These are phyloP conservation scores for Neonectria faginata DNA, from an alignment of 2,329 filamentous ascomycete genomes.

Conservation along the genomic window DNA sequence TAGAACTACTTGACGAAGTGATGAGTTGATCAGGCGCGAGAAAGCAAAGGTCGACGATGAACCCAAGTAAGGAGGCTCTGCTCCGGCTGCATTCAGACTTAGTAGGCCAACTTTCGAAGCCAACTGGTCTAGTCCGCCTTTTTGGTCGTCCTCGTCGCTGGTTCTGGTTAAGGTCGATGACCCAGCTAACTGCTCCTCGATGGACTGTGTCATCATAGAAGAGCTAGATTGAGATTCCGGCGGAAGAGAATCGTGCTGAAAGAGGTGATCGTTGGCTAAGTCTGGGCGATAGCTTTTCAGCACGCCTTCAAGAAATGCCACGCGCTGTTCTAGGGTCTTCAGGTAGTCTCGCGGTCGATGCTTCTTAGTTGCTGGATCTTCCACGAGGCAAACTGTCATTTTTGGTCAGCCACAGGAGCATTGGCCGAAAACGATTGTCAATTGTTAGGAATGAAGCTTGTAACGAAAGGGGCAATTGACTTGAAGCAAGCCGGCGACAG, in stretches of 20 bases:
- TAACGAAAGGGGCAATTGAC: not conserved
- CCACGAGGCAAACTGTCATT: constrained; percentile 35
- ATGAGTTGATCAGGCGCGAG: constrained; percentile 39
- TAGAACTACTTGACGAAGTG: constrained; percentile 19
- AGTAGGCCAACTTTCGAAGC: constrained; percentile 38
- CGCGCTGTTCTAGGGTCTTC: constrained; percentile 44
- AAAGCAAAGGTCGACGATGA: constrained; percentile 48
- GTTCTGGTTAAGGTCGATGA: not conserved
- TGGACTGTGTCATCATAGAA: not conserved
- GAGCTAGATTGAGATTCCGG: not conserved
- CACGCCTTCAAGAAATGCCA: constrained; percentile 40
- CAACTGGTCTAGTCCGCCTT: constrained; percentile 22
- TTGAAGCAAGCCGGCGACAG: not conserved
- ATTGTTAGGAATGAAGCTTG: not conserved
- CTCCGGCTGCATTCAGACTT: constrained; percentile 28
- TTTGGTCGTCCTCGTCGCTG: not conserved
- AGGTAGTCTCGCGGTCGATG: constrained; percentile 48
- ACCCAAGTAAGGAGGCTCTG: constrained; percentile 46
- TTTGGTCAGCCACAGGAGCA: not conserved
- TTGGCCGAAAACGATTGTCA: not conserved
- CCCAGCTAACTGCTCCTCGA: not conserved
- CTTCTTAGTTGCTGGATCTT: constrained; percentile 44
- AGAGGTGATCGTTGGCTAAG: constrained; percentile 11
- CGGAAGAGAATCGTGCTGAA: not conserved
- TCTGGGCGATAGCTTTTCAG: constrained; percentile 11